Percentiles rank a stretch among this genome's conserved stretches.
Evolutionary conservation across 2,329 filamentous ascomycete genomes (phyloP).

Genomic region (Penicillium capsulatum): DNA sequence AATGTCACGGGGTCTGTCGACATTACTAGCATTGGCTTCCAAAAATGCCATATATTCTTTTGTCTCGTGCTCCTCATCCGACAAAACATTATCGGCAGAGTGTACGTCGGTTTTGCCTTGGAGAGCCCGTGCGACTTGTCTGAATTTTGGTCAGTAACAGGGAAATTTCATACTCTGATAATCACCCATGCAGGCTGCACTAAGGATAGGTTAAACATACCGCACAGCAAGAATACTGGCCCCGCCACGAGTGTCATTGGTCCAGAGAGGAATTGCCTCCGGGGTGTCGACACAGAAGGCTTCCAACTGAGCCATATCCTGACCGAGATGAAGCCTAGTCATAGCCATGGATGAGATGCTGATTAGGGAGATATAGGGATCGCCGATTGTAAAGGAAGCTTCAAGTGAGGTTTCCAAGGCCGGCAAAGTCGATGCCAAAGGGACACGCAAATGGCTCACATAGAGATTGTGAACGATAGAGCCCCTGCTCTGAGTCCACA

Average conservation of each 20-base stretch:
- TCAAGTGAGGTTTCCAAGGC: slow-evolving; percentile 54
- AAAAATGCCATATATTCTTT: slow-evolving; percentile 48
- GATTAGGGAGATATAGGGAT: slow-evolving; percentile 55
- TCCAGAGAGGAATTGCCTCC: slow-evolving; percentile 56
- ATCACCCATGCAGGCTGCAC: no score
- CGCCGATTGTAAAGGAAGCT: slow-evolving; percentile 54
- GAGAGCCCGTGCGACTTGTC: slow-evolving; percentile 55
- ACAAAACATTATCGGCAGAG: slow-evolving; percentile 48
- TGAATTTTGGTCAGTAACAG: slow-evolving; percentile 11
- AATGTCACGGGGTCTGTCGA: slow-evolving; percentile 52
- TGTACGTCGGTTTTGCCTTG: slow-evolving; percentile 57
- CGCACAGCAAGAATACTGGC: slow-evolving; percentile 52
- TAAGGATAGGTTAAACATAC: no score
- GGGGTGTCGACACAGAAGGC: slow-evolving; percentile 54
- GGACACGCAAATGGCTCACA: slow-evolving; percentile 56
- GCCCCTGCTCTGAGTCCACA: slow-evolving; percentile 54
- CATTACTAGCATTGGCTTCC: slow-evolving; percentile 45
- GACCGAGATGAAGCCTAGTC: slow-evolving; percentile 53
- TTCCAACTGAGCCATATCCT: slow-evolving; percentile 57
- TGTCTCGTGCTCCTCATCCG: slow-evolving; percentile 53
- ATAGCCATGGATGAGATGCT: slow-evolving; percentile 58
- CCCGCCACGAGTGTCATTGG: slow-evolving; percentile 55
- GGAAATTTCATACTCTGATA: no score
- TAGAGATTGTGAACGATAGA: slow-evolving; percentile 57
- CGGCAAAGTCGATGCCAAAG: slow-evolving; percentile 50